phyloP scores from a whole-genome alignment of 2,329 filamentous ascomycete genomes.

The Cladosporium cucumerinum region DNA sequence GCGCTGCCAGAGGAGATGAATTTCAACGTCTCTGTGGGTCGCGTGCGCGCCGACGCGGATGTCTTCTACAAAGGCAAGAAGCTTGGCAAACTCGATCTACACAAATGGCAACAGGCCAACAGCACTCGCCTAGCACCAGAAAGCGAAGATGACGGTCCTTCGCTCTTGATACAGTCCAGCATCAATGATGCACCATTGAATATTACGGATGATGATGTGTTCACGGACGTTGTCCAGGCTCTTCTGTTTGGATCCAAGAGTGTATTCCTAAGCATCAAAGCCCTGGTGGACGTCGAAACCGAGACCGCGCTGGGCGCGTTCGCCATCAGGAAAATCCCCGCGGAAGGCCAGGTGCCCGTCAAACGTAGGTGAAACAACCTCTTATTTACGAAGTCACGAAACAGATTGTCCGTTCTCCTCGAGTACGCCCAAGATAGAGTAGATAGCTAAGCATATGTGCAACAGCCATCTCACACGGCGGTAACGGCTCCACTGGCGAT shows the following conservation, averaged over 20 bases:
- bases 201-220: conserved; percentile 75
- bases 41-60: conserved; percentile 72
- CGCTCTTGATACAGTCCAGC: conserved; percentile 69
- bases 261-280: conserved; percentile 71
- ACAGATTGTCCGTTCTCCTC: conserved; percentile 14
- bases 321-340: conserved; percentile 78
- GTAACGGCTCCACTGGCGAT: conserved; percentile 4
- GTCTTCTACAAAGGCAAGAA: conserved; percentile 75
- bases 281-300: conserved; percentile 78
- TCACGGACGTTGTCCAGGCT: conserved; percentile 75
- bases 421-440: conserved; percentile 22
- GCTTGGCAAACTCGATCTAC: conserved; percentile 75
- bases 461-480: conserved; percentile 17
- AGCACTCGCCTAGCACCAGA: conserved; percentile 66
- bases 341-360: conserved; percentile 77
- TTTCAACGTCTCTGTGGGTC: conserved; percentile 73
- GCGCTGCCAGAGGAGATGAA: conserved; percentile 82
- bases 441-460: conserved; percentile 26
- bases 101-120: conserved; percentile 79
- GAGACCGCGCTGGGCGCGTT: conserved; percentile 78
- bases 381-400: conserved; percentile 10
- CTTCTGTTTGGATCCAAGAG: conserved; percentile 70
- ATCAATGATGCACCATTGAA: conserved; percentile 77
- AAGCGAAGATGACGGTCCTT: conserved; percentile 53
- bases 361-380: conserved; percentile 71